Evolutionary conservation across 257 asterid species (phyloP), one percentile per base, ranked within the genome.

Genomic region (Rhazya stricta): DNA sequence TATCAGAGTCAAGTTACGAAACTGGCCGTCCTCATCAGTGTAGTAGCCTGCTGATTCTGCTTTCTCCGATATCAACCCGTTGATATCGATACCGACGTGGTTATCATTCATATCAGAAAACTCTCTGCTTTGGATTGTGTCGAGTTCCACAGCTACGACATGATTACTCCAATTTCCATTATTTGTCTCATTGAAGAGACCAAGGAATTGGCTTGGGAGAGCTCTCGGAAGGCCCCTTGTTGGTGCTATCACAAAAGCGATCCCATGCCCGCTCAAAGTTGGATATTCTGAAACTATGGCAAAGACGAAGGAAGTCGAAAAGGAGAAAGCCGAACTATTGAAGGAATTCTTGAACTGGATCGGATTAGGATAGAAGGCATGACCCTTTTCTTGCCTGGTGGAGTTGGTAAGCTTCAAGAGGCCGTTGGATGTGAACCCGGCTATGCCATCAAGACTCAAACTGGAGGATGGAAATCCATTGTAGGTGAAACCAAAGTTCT

Each of bases 1-100:
- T 8, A 77, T 76, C 0, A 91, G 79, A 3, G 79, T 82, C 84
- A 91, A 74, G n/a, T 89, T 82, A 19, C 27, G 54, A 50, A 89
- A 78, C 51, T 2, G 32, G 1, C 82, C 79, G 53, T 77, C 67
- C 19, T 67, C n/a, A 19, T 70, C 50, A 15, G 79, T 75, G 51
- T 57, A 87, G 71, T 84, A 88, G 0, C 85, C 90, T 23, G 96
- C 84, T 5, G 89, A 73, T 7, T 27, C 2, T 1, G 81, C 30
- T 13, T 1, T 0, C 2, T 6, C 57, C 3, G 96, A 91, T 0
- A 29, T 18, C 78, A 91, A 9, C 7, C 81, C 72, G 48, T 85
- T 86, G 61, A 91, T 56, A 50, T 91, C 93, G 65, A 91, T 74
- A 0, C 93, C 94, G 25, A 86, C 89, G 58, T 89, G 95, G 58